Percentiles rank a stretch among this genome's conserved stretches.
These are phyloP conservation scores for Aureobasidium sp. DNA, from an alignment of 2,329 filamentous ascomycete genomes.

Conservation along the genomic window DNA sequence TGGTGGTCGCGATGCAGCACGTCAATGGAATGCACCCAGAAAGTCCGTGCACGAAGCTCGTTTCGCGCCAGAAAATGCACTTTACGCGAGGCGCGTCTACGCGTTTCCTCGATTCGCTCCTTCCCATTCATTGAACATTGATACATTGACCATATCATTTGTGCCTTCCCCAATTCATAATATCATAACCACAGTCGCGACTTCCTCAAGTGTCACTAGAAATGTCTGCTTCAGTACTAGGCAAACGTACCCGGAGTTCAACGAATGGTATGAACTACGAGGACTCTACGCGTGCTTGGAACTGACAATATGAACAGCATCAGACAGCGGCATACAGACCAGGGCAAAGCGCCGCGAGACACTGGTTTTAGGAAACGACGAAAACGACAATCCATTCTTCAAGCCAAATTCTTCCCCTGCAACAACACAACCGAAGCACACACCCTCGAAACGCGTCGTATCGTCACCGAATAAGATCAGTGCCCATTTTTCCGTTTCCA, in stretches of 20 bases:
- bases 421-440: slow-evolving; percentile 31
- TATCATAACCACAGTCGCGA: slow-evolving; percentile 1
- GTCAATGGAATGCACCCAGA: neutral
- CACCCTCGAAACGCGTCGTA: slow-evolving; percentile 43
- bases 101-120: slow-evolving; percentile 1
- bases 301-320: slow-evolving; percentile 7
- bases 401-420: slow-evolving; percentile 33
- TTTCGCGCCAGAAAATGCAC: slow-evolving; percentile 1
- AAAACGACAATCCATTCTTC: slow-evolving; percentile 58
- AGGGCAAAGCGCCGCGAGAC: slow-evolving; percentile 38
- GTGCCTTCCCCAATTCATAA: neutral
- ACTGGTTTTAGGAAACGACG: slow-evolving; percentile 52
- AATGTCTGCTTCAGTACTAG: slow-evolving; percentile 37
- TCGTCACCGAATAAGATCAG: slow-evolving; percentile 39
- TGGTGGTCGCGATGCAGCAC: neutral
- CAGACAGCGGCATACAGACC: slow-evolving; percentile 23
- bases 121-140: slow-evolving; percentile 6
- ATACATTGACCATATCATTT: neutral
- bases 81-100: slow-evolving; percentile 6
- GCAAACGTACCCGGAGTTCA: slow-evolving; percentile 40
- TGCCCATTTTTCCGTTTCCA: slow-evolving; percentile 36
- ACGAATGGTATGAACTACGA: slow-evolving; percentile 15
- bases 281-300: neutral
- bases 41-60: neutral
- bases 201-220: neutral